Evolutionary conservation across 2,329 filamentous ascomycete species (phyloP).

Genomic region (Raffaelea arxii): DNA sequence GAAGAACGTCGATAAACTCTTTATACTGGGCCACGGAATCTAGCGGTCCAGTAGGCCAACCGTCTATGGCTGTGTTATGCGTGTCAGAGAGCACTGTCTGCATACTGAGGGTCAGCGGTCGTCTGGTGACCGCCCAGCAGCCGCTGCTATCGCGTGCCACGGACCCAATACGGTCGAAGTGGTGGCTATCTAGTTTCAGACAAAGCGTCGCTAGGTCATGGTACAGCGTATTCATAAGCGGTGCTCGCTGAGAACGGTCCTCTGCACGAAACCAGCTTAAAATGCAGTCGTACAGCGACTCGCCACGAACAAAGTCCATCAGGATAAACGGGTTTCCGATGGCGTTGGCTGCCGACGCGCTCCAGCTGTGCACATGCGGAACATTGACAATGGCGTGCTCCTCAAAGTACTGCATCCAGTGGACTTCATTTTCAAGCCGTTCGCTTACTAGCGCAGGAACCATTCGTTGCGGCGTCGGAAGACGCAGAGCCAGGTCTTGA

Average conservation of each 20-base stretch:
- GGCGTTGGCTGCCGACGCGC: neutral
- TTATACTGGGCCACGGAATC: constrained; percentile 15
- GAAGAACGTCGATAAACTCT: constrained; percentile 15
- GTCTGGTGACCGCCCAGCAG: neutral
- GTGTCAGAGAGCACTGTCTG: constrained; percentile 24
- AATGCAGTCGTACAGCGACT: neutral
- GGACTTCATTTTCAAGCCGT: neutral
- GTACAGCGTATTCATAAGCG: neutral
- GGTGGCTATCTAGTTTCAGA: neutral
- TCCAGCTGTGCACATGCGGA: neutral
- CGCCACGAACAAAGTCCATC: neutral
- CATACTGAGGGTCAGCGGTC: constrained; percentile 29
- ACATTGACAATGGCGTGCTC: neutral
- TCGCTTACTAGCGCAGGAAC: neutral
- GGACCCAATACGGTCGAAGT: neutral
- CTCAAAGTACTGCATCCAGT: constrained; percentile 1
- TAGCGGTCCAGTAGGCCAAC: constrained; percentile 21
- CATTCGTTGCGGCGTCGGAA: neutral
- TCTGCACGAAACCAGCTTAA: neutral
- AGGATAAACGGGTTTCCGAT: constrained; percentile 1
- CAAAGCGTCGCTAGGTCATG: neutral
- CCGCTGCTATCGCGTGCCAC: neutral
- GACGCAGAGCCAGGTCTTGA: neutral
- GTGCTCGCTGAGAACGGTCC: neutral
- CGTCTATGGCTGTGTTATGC: constrained; percentile 19